Evolutionary conservation across 1,284 basidiomycete genomes (phyloP), one percentile per base, ranked within the genome.

Genomic region (Ganoderma lingzhi): DNA sequence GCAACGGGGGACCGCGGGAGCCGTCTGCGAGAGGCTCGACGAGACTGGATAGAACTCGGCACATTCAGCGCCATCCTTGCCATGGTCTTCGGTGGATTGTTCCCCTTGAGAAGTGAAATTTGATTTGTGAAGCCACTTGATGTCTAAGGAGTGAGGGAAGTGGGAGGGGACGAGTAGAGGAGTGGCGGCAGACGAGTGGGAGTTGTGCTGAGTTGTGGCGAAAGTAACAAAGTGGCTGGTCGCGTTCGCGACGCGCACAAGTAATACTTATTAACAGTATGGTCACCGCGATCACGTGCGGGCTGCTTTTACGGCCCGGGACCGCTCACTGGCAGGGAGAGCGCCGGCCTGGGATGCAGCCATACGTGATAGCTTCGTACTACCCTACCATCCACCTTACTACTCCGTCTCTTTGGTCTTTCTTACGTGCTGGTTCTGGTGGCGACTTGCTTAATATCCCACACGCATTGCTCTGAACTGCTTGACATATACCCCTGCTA

Each of bases 41-140:
- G 62, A 10, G 68, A 61, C 5, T 37, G 44, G 23, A 62, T 66
- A 35, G 66, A n/a, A 1, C n/a, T 9, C 65, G 67, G 55, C 67
- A 35, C 69, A 55, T 67, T 66, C n/a, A 41, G 39, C 39, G 39
- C n/a, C 45, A 53, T 14, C 17, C 53, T 45, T 39, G 51, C 28
- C 42, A 45, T 45, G 15, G 59, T 10, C 23, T 17, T 39, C n/a
- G n/a, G 12, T 28, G 23, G 23, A n/a, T 44, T 51, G 35, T 37
- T 19, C 14, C n/a, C 14, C 23, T 4, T 23, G 48, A 48, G n/a
- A n/a, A 9, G 48, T 12, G 12, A 28, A 12, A 10, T 53, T 8
- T 8, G n/a, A 23, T 53, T 8, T 8, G n/a, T 9, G 44, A 10
- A 23, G 45, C n/a, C n/a, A 15, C 48, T 53, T 12, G 48, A n/a